Conservation (phyloP, 2,329 filamentous ascomycete genomes). For the Trichoderma aggressivum region DNA sequence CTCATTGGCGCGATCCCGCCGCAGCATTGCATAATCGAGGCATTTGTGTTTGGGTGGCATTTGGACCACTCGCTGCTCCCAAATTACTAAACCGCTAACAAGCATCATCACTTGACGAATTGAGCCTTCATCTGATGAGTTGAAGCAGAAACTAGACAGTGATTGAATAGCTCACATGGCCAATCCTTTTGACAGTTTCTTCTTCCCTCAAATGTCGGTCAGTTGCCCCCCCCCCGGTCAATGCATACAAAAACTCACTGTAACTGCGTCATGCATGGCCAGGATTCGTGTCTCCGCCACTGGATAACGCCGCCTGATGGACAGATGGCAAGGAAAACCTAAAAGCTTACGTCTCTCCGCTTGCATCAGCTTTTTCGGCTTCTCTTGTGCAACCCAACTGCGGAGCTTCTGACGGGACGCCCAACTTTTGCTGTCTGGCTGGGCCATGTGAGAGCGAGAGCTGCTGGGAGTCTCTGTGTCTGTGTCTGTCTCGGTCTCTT, state of each 20-base stretch:
- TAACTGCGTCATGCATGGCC: not conserved
- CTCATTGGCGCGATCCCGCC: conserved; percentile 7
- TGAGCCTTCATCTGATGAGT: not conserved
- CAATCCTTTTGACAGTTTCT: not conserved
- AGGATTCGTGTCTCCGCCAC: not conserved
- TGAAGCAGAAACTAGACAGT: not conserved
- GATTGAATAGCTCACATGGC: not conserved
- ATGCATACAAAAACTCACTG: not conserved
- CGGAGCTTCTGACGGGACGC: not conserved
- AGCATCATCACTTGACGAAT: not conserved
- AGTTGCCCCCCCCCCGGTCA: no score
- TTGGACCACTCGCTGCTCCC: not conserved
- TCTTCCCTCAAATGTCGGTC: not conserved
- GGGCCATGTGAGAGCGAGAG: not conserved
- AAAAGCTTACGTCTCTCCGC: not conserved
- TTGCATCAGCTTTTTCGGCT: not conserved
- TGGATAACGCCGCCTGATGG: not conserved
- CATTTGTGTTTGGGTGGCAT: not conserved
- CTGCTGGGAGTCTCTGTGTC: not conserved
- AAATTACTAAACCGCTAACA: not conserved
- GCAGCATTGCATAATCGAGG: conserved; percentile 12
- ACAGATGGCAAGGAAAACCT: not conserved
- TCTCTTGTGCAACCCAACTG: not conserved
- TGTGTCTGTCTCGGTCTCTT: no score
- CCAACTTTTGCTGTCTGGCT: not conserved